These are phyloP conservation scores for Yamadazyma siamensis DNA, from an alignment of 1,139 yeast species.

Conservation along the genomic window DNA sequence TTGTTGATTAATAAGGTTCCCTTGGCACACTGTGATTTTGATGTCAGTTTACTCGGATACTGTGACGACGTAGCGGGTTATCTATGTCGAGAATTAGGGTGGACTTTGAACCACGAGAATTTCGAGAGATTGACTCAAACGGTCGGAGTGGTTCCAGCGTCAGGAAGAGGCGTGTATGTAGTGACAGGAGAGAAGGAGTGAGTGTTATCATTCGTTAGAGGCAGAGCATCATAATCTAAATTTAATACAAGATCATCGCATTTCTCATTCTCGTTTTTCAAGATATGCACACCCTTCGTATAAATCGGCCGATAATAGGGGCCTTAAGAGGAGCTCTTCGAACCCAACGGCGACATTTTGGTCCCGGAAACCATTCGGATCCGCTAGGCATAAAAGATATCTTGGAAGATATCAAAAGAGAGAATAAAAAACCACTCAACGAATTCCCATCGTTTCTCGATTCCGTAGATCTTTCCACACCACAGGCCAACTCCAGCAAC, in stretches of 20 bases:
- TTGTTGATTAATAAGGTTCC: slow-evolving; percentile 78
- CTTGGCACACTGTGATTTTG: slow-evolving; percentile 77
- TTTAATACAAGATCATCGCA: too few relatives aligned
- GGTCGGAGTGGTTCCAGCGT: too few relatives aligned
- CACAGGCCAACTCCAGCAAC: too few relatives aligned
- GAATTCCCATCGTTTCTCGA: slow-evolving; percentile 6
- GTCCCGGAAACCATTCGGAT: slow-evolving; percentile 4
- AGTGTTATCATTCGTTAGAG: too few relatives aligned
- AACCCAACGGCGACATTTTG: too few relatives aligned
- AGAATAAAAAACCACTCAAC: slow-evolving; percentile 1
- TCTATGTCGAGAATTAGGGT: slow-evolving; percentile 56
- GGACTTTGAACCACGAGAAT: slow-evolving; percentile 63
- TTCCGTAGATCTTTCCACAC: slow-evolving; percentile 9
- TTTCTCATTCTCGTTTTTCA: too few relatives aligned
- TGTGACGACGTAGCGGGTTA: slow-evolving; percentile 85
- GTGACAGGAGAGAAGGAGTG: too few relatives aligned
- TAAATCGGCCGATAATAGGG: too few relatives aligned
- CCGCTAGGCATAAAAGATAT: slow-evolving; percentile 9
- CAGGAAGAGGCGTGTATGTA: slow-evolving; percentile 21
- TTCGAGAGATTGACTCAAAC: slow-evolving; percentile 18
- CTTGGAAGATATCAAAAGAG: slow-evolving; percentile 3
- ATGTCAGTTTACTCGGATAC: slow-evolving; percentile 72
- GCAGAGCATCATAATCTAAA: too few relatives aligned
- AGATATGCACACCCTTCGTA: too few relatives aligned
- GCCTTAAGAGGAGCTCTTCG: too few relatives aligned